A percentile compares a stretch with the other conserved stretches of the same genome.
Evolutionary conservation across 2,329 filamentous ascomycete species (phyloP).

Genomic region (Cytospora piceicola): DNA sequence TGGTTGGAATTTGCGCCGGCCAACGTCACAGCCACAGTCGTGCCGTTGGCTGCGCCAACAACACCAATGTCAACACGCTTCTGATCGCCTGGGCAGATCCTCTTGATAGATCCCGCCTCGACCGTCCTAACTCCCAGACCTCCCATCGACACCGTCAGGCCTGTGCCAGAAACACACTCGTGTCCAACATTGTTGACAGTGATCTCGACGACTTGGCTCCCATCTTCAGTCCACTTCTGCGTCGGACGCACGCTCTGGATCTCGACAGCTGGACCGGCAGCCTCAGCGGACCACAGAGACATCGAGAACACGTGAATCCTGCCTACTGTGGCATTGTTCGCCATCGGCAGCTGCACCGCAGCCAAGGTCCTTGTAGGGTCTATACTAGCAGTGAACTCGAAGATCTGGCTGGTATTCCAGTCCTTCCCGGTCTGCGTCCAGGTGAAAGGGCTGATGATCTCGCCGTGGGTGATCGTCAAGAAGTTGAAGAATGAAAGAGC

Average conservation of each 20-base stretch:
- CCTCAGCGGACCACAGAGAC: constrained; percentile 38
- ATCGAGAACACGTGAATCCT: constrained; percentile 49
- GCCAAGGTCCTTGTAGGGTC: constrained; percentile 43
- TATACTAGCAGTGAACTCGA: constrained; percentile 47
- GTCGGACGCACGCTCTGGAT: constrained; percentile 49
- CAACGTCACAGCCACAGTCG: constrained; percentile 35
- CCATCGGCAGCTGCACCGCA: constrained; percentile 47
- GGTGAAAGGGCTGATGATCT: constrained; percentile 48
- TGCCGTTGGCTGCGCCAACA: constrained; percentile 33
- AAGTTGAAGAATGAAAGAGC: constrained; percentile 49
- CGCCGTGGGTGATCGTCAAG: constrained; percentile 50
- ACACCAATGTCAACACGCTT: constrained; percentile 45
- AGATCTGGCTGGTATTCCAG: constrained; percentile 50
- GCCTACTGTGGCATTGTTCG: constrained; percentile 41
- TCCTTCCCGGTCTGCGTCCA: constrained; percentile 47
- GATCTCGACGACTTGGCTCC: constrained; percentile 47
- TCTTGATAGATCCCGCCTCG: constrained; percentile 43
- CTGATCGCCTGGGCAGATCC: constrained; percentile 50
- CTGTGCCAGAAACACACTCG: constrained; percentile 41
- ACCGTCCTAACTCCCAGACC: constrained; percentile 48
- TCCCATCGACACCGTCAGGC: constrained; percentile 39
- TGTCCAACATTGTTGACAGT: constrained; percentile 44
- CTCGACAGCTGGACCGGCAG: constrained; percentile 30
- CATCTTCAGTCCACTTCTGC: constrained; percentile 45
- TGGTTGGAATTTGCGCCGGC: constrained; percentile 27